Conservation (phyloP, 139 green algal genomes). For the Chlamydomonas urium region DNA sequence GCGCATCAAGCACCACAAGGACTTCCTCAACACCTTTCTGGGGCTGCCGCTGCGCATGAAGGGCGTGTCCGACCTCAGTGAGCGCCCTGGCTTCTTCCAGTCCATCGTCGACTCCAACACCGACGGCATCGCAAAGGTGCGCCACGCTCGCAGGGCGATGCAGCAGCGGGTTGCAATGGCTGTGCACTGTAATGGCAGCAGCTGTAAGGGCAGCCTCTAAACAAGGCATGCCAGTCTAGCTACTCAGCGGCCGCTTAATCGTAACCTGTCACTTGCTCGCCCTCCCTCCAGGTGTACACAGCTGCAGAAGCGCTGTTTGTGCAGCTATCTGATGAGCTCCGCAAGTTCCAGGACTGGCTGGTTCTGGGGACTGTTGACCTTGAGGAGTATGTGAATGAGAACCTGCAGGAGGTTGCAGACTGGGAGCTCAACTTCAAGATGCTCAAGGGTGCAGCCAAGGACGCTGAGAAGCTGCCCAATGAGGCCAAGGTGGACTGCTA, state of each 20-base stretch:
- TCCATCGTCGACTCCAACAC: conserved; percentile 56
- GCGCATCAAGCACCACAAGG: conserved; percentile 60
- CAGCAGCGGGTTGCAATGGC: no score
- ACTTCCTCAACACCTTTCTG: conserved; percentile 58
- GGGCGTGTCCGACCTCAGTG: conserved; percentile 63
- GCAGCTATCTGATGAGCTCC: conserved; percentile 58
- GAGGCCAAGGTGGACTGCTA: conserved; percentile 55
- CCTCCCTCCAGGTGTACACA: conserved; percentile 64
- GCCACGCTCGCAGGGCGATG: no score
- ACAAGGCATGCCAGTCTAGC: no score
- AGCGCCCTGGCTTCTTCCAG: conserved; percentile 71
- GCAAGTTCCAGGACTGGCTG: conserved; percentile 68
- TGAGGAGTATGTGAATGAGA: conserved; percentile 67
- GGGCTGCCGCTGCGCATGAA: conserved; percentile 50
- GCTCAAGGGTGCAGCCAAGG: conserved; percentile 57
- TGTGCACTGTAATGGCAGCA: no score
- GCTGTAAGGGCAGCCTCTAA: no score
- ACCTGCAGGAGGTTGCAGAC: conserved; percentile 55
- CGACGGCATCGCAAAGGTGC: conserved; percentile 48
- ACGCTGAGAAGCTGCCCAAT: conserved; percentile 59
- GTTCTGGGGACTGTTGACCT: conserved; percentile 59
- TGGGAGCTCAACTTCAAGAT: conserved; percentile 73
- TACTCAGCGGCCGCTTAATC: no score
- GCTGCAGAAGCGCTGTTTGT: conserved; percentile 57
- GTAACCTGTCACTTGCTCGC: no score